Evolutionary conservation across 176 grass and related monocot species (phyloP), one percentile per base, ranked within the genome.

Genomic region (Carex pumila): DNA sequence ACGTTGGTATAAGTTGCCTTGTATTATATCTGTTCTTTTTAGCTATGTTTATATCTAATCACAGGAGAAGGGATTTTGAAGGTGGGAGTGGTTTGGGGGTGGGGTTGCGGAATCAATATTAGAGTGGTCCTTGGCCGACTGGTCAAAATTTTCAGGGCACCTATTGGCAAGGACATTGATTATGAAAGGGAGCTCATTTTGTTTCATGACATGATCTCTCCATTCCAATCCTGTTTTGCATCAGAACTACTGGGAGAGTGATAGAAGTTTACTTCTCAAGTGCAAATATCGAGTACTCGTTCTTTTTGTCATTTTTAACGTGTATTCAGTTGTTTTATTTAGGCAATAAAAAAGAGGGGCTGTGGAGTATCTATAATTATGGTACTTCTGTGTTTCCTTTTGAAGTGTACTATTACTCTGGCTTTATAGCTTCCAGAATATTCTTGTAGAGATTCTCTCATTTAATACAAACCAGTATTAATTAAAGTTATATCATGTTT

Each of bases 131-230:
- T 79, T 79, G 74, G 74, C 22, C 57, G 47, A 62, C 31, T 80
- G 78, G 78, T 80, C 53, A n/a, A 80, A 43, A 71, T 71, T 80
- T 80, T 80, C 58, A 37, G 29, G 36, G 78, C 13, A 52, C 80
- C 80, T 30, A 65, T 81, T n/a, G 25, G n/a, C 22, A 66, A 83
- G 80, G 63, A 83, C 39, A 67, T 82, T 56, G 53, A 80, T 39
- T 80, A 22, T 59, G 18, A 57, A 61, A 18, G 77, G 45, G 19
- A 52, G 57, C 36, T 65, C 14, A 45, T 53, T 50, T 83, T 62
- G 78, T 60, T 62, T 50, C 56, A 81, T 81, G 17, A 45, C 59
- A 62, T 81, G 79, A 47, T 81, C 79, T 81, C 79, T 64, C 77
- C 77, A 60, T 22, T 80, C 55, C 30, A 36, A 41, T 80, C 32